phyloP scores from a whole-genome alignment of 768 basidiomycete species.

The Peribolospora kevripleyi region DNA sequence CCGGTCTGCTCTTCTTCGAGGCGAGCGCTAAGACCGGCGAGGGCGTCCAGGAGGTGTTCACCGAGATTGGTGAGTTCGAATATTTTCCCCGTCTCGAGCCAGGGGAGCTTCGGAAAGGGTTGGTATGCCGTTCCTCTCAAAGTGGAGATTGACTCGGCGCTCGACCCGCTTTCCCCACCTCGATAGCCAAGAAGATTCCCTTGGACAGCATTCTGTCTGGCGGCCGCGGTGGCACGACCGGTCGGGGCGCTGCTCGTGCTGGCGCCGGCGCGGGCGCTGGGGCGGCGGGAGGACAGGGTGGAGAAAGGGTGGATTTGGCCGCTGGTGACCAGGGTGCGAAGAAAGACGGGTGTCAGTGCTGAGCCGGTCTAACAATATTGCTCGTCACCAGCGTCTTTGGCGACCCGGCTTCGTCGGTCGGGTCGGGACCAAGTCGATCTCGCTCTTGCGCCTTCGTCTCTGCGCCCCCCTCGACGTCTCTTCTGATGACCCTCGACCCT shows the following conservation, averaged over 20 bases:
- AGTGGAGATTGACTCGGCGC: neutral
- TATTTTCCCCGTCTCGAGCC: neutral
- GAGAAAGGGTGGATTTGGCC: constrained; percentile 16
- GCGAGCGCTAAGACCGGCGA: constrained; percentile 93
- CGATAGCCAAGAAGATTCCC: constrained; percentile 54
- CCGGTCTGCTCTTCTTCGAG: constrained; percentile 87
- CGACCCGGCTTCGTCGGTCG: neutral
- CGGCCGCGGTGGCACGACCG: constrained; percentile 8
- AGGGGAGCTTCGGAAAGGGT: neutral
- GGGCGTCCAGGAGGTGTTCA: constrained; percentile 87
- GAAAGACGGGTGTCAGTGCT: constrained; percentile 18
- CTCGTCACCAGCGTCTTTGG: neutral
- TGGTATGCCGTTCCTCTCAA: neutral
- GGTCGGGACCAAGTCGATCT: neutral
- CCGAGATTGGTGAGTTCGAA: constrained; percentile 60
- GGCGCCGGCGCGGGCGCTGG: constrained; percentile 26
- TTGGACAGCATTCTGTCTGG: constrained; percentile 31
- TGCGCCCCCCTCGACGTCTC: no score
- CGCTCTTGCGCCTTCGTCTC: no score
- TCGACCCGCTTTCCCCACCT: neutral
- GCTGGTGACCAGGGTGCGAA: constrained; percentile 18
- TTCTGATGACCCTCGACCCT: no score
- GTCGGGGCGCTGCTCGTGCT: constrained; percentile 1
- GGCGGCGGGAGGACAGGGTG: constrained; percentile 31
- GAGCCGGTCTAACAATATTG: neutral